These are phyloP conservation scores for Evernia prunastri DNA, from an alignment of 495 filamentous ascomycete species.

Conservation along the genomic window DNA sequence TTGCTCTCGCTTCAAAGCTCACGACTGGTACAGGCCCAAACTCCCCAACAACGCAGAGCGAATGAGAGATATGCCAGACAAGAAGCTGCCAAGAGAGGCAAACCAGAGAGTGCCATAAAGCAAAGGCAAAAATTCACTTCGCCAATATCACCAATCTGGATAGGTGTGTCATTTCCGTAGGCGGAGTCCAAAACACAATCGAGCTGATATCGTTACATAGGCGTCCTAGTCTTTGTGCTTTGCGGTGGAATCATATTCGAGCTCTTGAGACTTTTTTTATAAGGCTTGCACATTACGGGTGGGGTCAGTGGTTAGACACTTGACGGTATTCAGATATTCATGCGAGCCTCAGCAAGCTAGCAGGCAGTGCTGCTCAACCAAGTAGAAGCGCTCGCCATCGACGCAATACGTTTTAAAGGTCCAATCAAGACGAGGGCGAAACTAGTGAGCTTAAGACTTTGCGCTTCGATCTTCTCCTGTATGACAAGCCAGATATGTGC, in stretches of 20 bases:
- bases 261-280: slow-evolving; percentile 69
- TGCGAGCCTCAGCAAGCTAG: background rate
- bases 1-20: background rate
- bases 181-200: background rate
- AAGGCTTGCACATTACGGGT: background rate
- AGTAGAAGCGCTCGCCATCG: background rate
- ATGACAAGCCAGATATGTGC: slow-evolving; percentile 49
- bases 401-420: background rate
- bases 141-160: slow-evolving; percentile 71
- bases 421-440: background rate
- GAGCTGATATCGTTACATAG: slow-evolving; percentile 37
- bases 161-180: slow-evolving; percentile 56
- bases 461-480: slow-evolving; percentile 50
- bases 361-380: background rate
- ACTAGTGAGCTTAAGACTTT: slow-evolving; percentile 49
- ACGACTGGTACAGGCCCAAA: slow-evolving; percentile 66
- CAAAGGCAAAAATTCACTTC: slow-evolving; percentile 63
- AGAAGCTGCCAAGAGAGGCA: slow-evolving; percentile 76
- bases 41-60: slow-evolving; percentile 81
- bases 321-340: background rate
- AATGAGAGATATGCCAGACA: slow-evolving; percentile 79
- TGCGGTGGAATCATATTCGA: slow-evolving; percentile 83
- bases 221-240: slow-evolving; percentile 70
- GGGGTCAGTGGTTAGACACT: background rate
- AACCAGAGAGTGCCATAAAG: slow-evolving; percentile 63